Base-by-base conservation (phyloP, 176 grass and related monocot genomes). In the Zoysia japonica region DNA sequence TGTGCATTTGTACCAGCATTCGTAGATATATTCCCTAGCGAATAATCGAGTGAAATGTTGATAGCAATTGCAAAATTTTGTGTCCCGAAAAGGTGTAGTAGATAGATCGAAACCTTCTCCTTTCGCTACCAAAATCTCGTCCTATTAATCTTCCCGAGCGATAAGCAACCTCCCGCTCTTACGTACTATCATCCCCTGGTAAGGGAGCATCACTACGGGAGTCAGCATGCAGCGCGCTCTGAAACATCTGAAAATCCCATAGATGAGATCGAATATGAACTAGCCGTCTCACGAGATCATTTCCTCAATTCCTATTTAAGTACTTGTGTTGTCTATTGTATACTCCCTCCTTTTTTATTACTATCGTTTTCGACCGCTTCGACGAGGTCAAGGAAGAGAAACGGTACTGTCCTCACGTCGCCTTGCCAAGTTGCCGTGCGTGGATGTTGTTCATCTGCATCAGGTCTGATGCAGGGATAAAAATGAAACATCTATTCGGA, bases 71-170 rank as follows among this genome's bases (percentile, higher is more conserved):
- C 77, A 38, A 59, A 28, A 15, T 59, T 64, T 42, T 36, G 56
- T 84, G 76, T 64, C 87, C 61, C 14, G 13, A 12, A 76, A 84
- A 84, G 56, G 2, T 2, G 17, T 1, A n/a, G 42, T 7, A 36
- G 71, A 28, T 28, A 28, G 28, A 28, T 28, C 28, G 28, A 76
- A 70, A 67, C 56, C 1, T 70, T 47, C 70, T 76, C 77, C 82
- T 70, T 47, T 80, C 64, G 41, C 71, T 85, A 59, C 48, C 77
- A 65, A 44, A 57, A 88, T 84, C 44, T 20, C 76, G 71, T 84
- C 82, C 76, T 47, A 47, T 49, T 80, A 16, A 84, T 80, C 76
- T 55, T 76, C 49, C 8, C 17, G 11, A 41, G 15, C 56, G 60
- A 87, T 87, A 82, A 71, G 48, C 57, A 41, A 80, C 55, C 37